phyloP scores from a whole-genome alignment of 148 eudicot species.

The Silene conica region DNA sequence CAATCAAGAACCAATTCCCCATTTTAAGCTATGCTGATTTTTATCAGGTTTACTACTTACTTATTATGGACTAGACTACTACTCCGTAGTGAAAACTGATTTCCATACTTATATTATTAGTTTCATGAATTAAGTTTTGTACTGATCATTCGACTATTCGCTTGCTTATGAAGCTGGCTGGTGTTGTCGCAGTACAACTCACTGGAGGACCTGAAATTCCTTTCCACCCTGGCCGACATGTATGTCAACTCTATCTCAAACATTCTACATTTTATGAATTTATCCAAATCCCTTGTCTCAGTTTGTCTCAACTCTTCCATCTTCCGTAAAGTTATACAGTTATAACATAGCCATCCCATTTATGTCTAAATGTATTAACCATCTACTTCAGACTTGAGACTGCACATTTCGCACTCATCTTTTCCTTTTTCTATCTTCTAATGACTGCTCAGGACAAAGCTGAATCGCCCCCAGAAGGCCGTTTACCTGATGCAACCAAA shows the following conservation, averaged over 20 bases:
- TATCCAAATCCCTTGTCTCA: too few species aligned
- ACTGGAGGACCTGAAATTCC: constrained; percentile 56
- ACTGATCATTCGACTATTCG: background rate
- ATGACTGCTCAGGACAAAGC: constrained; percentile 51
- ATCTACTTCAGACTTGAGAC: too few species aligned
- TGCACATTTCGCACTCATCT: too few species aligned
- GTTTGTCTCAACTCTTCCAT: too few species aligned
- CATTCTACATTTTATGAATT: too few species aligned
- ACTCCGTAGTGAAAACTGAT: background rate
- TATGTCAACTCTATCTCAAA: constrained; percentile 23
- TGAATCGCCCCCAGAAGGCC: constrained; percentile 65
- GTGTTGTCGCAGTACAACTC: constrained; percentile 40
- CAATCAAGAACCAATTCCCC: constrained; percentile 59
- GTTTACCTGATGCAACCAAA: constrained; percentile 55
- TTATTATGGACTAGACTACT: too few species aligned
- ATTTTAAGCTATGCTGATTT: constrained; percentile 54
- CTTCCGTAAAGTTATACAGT: too few species aligned
- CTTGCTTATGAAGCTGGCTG: constrained; percentile 46
- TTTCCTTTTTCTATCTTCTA: too few species aligned
- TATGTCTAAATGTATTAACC: too few species aligned
- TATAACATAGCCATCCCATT: too few species aligned
- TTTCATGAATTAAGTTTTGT: background rate
- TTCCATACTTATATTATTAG: background rate
- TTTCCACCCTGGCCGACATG: constrained; percentile 71
- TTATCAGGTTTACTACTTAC: constrained; percentile 54